Base-by-base conservation (phyloP, 23 red algal genomes). In the Gracilaria gracilis region DNA sequence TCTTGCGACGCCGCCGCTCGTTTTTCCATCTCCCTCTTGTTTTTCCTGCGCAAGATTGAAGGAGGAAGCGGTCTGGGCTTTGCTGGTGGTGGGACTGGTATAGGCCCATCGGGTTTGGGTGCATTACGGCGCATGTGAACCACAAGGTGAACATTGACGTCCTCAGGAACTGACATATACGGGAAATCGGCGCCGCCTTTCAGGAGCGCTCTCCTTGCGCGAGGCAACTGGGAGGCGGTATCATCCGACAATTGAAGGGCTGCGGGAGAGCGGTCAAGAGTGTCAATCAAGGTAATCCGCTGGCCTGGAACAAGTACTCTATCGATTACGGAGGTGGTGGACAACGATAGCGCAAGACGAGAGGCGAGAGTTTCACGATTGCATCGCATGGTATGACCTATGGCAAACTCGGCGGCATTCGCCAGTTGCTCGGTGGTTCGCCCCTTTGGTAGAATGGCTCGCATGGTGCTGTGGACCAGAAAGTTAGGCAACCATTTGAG, bases 91-190 rank as follows among this genome's bases (percentile, higher is more conserved):
- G 96, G 96, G 7, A 95, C 29, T 4, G 81, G 77, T n/a, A 91
- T 51, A 40, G 90, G 59, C 20, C 77, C 61, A 0, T 33, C 84
- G 21, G 92, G 87, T 12, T 62, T 77, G 20, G 89, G 58, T 33
- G 93, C 97, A 59, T 99, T 77, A 7, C 94, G 85, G 44, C 97
- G 90, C 81, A 99, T 57, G 51, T 99, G 97, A 23, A 99, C 97
- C 17, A 99, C 61, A 33, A 99, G 71, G 44, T 99, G 93, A 86
- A 99, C 85, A 78, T 80, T 91, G 47, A 96, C 85, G 46, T 94
- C 94, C 20, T 96, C 97, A 27, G 94, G 71, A 57, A 64, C 87
- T 20, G 80, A 69, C 17, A 99, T 77, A 33, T 92, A 96, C 0
- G 95, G 94, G 59, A 94, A 99, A 35, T 96, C 94, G 39, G 85